These are phyloP conservation scores for Penicillium manginii DNA, from an alignment of 495 filamentous ascomycete genomes.

Conservation along the genomic window DNA sequence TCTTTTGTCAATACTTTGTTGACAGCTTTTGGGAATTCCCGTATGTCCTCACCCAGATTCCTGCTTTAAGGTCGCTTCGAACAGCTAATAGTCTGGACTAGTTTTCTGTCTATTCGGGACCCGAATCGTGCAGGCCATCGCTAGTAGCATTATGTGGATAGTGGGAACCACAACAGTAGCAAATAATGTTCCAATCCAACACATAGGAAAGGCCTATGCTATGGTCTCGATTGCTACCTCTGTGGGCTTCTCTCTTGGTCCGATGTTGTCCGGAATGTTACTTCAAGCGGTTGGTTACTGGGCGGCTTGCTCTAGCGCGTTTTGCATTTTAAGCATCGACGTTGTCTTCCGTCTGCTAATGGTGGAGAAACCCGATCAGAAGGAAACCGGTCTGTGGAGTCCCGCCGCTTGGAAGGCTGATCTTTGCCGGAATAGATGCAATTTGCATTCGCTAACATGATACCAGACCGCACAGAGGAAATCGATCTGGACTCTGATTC, in stretches of 20 bases:
- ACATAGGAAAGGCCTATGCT: slow-evolving; percentile 15
- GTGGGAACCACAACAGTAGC: slow-evolving; percentile 22
- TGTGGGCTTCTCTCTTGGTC: slow-evolving; percentile 14
- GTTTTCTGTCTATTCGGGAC: slow-evolving; percentile 15
- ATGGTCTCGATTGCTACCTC: slow-evolving; percentile 5
- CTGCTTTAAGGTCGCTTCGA: no score
- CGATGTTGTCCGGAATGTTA: slow-evolving; percentile 16
- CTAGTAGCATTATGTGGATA: slow-evolving; percentile 23
- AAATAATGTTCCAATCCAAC: slow-evolving; percentile 17
- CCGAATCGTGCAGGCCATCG: slow-evolving; percentile 18
- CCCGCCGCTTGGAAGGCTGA: no score
- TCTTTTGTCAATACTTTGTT: slow-evolving; percentile 1
- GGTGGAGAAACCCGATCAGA: slow-evolving; percentile 16
- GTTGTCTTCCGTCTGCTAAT: slow-evolving; percentile 23
- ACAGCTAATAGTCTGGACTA: no score
- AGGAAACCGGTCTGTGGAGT: not conserved
- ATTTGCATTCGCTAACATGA: no score
- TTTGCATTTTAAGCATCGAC: slow-evolving; percentile 17
- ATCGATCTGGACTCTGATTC: not conserved
- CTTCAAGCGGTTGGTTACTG: slow-evolving; percentile 22
- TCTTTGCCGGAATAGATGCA: no score
- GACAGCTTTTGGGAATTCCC: not conserved
- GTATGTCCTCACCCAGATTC: not conserved
- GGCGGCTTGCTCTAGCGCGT: slow-evolving; percentile 16
- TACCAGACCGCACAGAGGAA: not conserved